Evolutionary conservation across 2,329 filamentous ascomycete species (phyloP).

Genomic region (Xylaria sp.): DNA sequence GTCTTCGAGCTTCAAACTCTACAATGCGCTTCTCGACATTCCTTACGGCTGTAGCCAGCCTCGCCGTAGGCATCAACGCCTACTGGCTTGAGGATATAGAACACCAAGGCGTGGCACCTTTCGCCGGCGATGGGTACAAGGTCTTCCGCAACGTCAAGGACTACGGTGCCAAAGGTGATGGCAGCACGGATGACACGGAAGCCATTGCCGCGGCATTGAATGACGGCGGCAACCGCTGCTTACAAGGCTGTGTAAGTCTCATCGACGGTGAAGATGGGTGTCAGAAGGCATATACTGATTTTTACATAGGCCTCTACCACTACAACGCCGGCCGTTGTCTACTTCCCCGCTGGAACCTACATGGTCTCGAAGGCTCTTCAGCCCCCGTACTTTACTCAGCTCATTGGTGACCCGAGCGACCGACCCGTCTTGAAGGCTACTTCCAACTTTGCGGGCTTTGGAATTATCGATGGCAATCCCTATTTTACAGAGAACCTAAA

Average conservation of each 20-base stretch:
- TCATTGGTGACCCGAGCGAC: conserved; percentile 65
- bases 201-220: conserved; percentile 54
- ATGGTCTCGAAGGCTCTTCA: conserved; percentile 61
- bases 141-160: conserved; percentile 56
- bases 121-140: conserved; percentile 47
- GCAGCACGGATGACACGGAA: conserved; percentile 52
- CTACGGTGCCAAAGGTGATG: conserved; percentile 54
- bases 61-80: conserved; percentile 40
- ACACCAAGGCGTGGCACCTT: conserved; percentile 53
- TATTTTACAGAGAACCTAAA: conserved; percentile 50
- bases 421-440: conserved; percentile 61
- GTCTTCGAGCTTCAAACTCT: conserved; percentile 23
- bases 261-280: not conserved
- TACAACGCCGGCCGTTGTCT: conserved; percentile 49
- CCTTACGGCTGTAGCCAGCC: conserved; percentile 39
- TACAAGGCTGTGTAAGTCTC: conserved; percentile 48
- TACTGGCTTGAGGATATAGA: conserved; percentile 42
- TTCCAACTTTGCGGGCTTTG: conserved; percentile 58
- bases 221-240: conserved; percentile 48
- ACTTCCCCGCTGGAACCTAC: conserved; percentile 59
- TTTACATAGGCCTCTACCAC: conserved; percentile 47
- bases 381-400: conserved; percentile 67
- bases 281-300: not conserved
- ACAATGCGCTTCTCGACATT: conserved; percentile 42
- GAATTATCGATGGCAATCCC: conserved; percentile 62